Evolutionary conservation across 352 stramenopile species (phyloP).

Genomic region (Pythium vanterpoolii): DNA sequence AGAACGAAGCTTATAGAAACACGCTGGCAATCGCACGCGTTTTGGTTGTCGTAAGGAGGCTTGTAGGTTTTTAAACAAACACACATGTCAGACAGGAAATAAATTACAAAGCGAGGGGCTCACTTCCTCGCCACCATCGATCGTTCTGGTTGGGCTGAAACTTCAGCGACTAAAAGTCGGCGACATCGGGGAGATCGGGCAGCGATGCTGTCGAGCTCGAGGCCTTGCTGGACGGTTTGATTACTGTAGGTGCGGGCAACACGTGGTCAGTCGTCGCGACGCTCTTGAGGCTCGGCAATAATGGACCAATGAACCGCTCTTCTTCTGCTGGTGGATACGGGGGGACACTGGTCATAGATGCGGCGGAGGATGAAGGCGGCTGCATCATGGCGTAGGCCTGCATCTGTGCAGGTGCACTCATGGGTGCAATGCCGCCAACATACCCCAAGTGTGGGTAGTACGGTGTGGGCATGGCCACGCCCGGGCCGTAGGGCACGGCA

Average conservation of each 20-base stretch:
- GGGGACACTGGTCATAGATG: not conserved
- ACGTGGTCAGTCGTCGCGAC: not conserved
- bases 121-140: not conserved
- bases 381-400: conserved; percentile 15
- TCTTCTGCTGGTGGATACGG: not conserved
- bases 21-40: too few species aligned
- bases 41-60: too few species aligned
- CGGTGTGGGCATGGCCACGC: conserved; percentile 11
- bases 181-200: not conserved
- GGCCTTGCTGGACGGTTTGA: not conserved
- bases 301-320: conserved; percentile 43
- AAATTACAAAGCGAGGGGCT: not conserved
- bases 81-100: not conserved
- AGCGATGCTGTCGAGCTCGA: too few species aligned
- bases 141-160: too few species aligned
- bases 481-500: conserved; percentile 9
- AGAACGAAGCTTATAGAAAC: conserved; percentile 5
- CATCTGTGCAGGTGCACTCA: conserved; percentile 4
- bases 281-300: conserved; percentile 34
- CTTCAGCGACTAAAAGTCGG: not conserved
- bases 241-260: not conserved
- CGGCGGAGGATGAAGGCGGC: not conserved
- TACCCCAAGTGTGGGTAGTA: conserved; percentile 22
- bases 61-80: too few species aligned
- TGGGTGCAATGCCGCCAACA: conserved; percentile 12